Evolutionary conservation across 495 filamentous ascomycete species (phyloP).

Genomic region (Letharia columbiana): DNA sequence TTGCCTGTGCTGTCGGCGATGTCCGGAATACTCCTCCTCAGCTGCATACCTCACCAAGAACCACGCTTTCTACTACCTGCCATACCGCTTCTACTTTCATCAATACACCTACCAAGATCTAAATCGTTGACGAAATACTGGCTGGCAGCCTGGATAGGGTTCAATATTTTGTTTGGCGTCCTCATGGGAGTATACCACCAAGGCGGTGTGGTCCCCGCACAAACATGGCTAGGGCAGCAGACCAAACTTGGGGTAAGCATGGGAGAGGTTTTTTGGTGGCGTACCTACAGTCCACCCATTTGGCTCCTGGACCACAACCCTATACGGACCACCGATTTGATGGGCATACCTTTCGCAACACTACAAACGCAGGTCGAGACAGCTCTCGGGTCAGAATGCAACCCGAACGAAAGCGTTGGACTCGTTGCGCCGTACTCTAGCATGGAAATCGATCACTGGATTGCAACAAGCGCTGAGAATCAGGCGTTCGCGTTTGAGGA

Average conservation of each 20-base stretch:
- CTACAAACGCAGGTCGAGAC: conserved; percentile 51
- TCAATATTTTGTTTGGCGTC: conserved; percentile 69
- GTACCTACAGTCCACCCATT: conserved; percentile 87
- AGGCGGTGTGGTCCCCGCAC: conserved; percentile 79
- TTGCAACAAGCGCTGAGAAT: background rate
- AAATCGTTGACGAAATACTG: conserved; percentile 43
- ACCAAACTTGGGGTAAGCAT: conserved; percentile 37
- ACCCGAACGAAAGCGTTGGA: conserved; percentile 11
- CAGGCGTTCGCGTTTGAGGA: conserved; percentile 15
- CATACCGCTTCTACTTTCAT: conserved; percentile 81
- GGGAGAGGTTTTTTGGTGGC: conserved; percentile 87
- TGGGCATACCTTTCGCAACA: conserved; percentile 59
- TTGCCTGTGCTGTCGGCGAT: conserved; percentile 67
- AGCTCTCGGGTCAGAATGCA: conserved; percentile 37
- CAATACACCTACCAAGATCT: conserved; percentile 59
- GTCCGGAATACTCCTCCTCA: conserved; percentile 70
- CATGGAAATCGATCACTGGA: conserved; percentile 21
- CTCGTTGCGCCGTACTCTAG: conserved; percentile 25
- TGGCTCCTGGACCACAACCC: conserved; percentile 79
- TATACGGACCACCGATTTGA: conserved; percentile 67
- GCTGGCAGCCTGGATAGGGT: conserved; percentile 64
- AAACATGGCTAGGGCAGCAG: conserved; percentile 41
- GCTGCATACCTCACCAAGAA: conserved; percentile 86
- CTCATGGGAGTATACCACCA: conserved; percentile 94
- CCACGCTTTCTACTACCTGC: conserved; percentile 85